These are phyloP conservation scores for Albugo laibachii DNA, from an alignment of 352 stramenopile genomes.

Conservation along the genomic window DNA sequence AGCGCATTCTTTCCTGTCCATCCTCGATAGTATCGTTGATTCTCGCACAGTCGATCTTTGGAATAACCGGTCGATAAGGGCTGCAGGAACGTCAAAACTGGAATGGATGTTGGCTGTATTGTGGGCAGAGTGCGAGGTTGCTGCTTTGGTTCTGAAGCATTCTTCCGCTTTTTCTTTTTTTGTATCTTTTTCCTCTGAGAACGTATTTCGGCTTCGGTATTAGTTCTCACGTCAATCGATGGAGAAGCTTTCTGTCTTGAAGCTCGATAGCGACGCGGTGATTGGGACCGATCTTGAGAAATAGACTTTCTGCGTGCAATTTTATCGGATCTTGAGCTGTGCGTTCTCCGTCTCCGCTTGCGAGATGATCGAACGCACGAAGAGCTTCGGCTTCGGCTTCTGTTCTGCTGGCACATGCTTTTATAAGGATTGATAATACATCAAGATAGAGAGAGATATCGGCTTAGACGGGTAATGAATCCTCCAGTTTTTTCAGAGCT, in stretches of 20 bases:
- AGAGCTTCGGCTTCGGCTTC: background rate
- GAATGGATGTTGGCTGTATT: background rate
- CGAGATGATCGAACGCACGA: background rate
- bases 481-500: no score
- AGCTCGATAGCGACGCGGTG: background rate
- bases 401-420: background rate
- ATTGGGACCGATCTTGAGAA: background rate
- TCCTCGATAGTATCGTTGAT: constrained; percentile 1
- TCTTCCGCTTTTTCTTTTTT: background rate
- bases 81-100: background rate
- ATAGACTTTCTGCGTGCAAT: background rate
- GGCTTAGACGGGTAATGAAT: no score
- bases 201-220: background rate
- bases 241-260: background rate
- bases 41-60: background rate
- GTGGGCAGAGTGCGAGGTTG: background rate
- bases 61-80: background rate
- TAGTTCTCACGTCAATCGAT: background rate
- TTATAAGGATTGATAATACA: no score
- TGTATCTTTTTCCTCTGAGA: background rate
- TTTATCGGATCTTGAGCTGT: background rate
- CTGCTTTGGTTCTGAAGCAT: background rate
- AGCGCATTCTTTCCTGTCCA: background rate
- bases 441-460: no score
- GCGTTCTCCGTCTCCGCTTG: background rate